Percentiles rank a stretch among this genome's conserved stretches.
Conservation (phyloP, 192 early-diverging fungal species). For the Coemansia sp. region DNA sequence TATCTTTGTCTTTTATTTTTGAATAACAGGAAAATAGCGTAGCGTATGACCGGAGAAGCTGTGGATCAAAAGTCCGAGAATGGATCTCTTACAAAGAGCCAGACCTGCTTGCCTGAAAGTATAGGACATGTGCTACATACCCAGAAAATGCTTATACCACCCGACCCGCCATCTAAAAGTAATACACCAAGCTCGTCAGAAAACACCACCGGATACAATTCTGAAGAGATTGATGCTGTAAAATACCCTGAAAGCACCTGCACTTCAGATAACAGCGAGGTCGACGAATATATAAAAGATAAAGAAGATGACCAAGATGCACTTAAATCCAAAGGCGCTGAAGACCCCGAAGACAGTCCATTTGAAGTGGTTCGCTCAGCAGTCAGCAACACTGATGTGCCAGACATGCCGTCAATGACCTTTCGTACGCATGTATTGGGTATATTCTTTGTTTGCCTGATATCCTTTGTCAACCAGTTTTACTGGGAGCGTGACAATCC, state of each 20-base stretch:
- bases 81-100: neutral
- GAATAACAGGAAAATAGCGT: neutral
- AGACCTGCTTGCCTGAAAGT: neutral
- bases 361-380: constrained; percentile 71
- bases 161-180: neutral
- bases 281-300: constrained; percentile 6
- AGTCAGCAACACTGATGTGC: constrained; percentile 67
- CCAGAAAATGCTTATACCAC: neutral
- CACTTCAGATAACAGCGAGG: constrained; percentile 22
- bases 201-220: neutral
- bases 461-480: constrained; percentile 76
- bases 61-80: neutral
- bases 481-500: constrained; percentile 87
- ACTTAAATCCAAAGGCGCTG: neutral
- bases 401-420: constrained; percentile 66
- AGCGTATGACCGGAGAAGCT: neutral
- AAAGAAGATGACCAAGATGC: constrained; percentile 9
- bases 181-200: constrained; percentile 7
- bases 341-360: constrained; percentile 49
- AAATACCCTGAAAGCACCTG: constrained; percentile 26
- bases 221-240: constrained; percentile 3
- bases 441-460: constrained; percentile 62
- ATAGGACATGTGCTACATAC: neutral
- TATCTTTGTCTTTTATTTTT: neutral
- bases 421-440: constrained; percentile 73